Evolutionary conservation across 768 basidiomycete genomes (phyloP), one percentile per base, ranked within the genome.

Genomic region (Leccinum subgranulosum): DNA sequence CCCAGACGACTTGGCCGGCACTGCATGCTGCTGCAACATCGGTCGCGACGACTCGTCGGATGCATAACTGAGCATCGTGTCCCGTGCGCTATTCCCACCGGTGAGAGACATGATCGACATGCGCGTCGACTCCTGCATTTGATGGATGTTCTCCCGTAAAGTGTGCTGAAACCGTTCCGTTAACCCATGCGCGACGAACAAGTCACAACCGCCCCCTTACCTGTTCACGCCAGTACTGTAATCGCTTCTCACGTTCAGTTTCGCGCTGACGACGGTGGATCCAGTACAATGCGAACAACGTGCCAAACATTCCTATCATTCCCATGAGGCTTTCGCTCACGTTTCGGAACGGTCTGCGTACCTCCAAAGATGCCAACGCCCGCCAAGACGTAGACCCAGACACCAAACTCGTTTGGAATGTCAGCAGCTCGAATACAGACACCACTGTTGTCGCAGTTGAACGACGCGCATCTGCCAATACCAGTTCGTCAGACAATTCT

Each of bases 201-300:
- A n/a, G n/a, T n/a, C n/a, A n/a, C n/a, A n/a, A n/a, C n/a, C n/a
- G n/a, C n/a, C n/a, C n/a, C n/a, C 64, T 51, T 60, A 85, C 87
- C 80, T 92, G 92, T 76, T 94, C 92, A 63, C 86, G 85, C 87
- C 92, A 94, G 74, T 94, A 94, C 68, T 92, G 90, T 45, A 86
- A 75, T 62, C 92, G 87, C 73, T 88, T 92, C 74, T 90, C 86
- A 48, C 90, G 86, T 65, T 94, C 91, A 57, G 77, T 72, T 43
- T 86, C 85, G 63, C 92, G 84, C 61, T 88, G 82, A 62, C 84
- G 82, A 39, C 85, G 76, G 64, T 94, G 92, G 7, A 88, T 64
- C 64, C 85, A 77, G 74, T 83, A 93, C 34, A 95, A 76, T 4
- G 81, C 79, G 53, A 83, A 73, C 43, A 93, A 77, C 9, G 87